phyloP scores from a whole-genome alignment of 768 basidiomycete species.

The Symmetrospora coprosmae region DNA sequence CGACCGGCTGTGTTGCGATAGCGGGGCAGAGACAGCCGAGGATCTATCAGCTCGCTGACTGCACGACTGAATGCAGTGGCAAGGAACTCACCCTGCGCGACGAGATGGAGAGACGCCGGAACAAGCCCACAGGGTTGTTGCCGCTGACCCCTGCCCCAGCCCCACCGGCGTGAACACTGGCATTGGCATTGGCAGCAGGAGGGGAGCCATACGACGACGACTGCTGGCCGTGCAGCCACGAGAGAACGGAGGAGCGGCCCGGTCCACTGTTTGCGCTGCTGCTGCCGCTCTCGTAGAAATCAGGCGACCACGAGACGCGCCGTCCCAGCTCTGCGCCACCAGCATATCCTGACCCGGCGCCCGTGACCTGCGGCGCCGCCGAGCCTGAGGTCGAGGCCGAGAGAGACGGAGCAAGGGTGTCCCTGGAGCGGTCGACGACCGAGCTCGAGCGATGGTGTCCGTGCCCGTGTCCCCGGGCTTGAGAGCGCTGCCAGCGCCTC shows the following conservation, averaged over 20 bases:
- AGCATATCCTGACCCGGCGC: neutral
- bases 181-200: too few relatives aligned
- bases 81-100: neutral
- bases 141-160: too few relatives aligned
- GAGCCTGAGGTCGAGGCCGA: too few relatives aligned
- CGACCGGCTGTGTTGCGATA: neutral
- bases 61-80: neutral
- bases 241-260: neutral
- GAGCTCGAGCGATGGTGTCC: neutral
- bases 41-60: neutral
- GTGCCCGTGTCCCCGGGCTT: neutral
- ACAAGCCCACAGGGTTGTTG: neutral
- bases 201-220: too few relatives aligned
- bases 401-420: neutral
- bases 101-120: neutral
- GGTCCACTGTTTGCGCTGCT: neutral
- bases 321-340: neutral
- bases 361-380: too few relatives aligned
- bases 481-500: neutral
- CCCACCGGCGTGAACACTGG: too few relatives aligned
- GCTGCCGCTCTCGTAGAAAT: neutral
- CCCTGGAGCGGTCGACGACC: neutral
- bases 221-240: slow-evolving; percentile 8
- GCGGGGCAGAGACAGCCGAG: neutral
- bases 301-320: neutral